Evolutionary conservation across 2,329 filamentous ascomycete species (phyloP).

Genomic region (Aspergillus latus): DNA sequence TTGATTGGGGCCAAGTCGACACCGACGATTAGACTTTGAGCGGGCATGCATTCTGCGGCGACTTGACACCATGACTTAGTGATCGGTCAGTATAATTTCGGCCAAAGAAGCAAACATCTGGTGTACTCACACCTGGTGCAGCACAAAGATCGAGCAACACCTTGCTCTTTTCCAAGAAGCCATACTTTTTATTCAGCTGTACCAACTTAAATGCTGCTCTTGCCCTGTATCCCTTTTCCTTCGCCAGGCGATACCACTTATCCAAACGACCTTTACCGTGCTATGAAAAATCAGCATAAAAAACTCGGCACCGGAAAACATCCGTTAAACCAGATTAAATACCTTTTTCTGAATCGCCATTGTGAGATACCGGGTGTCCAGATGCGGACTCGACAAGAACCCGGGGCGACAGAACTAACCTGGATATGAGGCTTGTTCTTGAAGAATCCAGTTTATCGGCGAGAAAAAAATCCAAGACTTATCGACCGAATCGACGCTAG

Average conservation of each 20-base stretch:
- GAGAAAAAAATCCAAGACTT: constrained; percentile 17
- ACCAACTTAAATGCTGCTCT: constrained; percentile 97
- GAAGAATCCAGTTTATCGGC: constrained; percentile 9
- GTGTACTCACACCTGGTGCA: constrained; percentile 73
- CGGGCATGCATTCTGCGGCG: constrained; percentile 90
- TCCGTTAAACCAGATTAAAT: constrained; percentile 13
- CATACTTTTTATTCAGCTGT: constrained; percentile 98
- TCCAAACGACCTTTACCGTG: constrained; percentile 97
- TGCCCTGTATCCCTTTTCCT: constrained; percentile 96
- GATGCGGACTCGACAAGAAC: constrained; percentile 23
- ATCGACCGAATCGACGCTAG: too few relatives aligned
- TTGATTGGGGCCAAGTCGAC: constrained; percentile 96
- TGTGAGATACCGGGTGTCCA: constrained; percentile 27
- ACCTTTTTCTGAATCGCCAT: constrained; percentile 98
- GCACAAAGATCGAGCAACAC: constrained; percentile 97
- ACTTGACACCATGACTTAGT: constrained; percentile 89
- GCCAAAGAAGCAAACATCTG: neutral
- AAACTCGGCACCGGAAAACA: neutral
- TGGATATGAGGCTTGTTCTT: constrained; percentile 11
- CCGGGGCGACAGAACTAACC: constrained; percentile 18
- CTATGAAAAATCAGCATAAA: constrained; percentile 42
- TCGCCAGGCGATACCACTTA: constrained; percentile 98
- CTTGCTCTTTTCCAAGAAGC: constrained; percentile 94
- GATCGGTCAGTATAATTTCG: constrained; percentile 21
- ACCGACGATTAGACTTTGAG: constrained; percentile 84